Base-by-base conservation (phyloP, 106 monocot species). In the Dioscorea dumetorum region DNA sequence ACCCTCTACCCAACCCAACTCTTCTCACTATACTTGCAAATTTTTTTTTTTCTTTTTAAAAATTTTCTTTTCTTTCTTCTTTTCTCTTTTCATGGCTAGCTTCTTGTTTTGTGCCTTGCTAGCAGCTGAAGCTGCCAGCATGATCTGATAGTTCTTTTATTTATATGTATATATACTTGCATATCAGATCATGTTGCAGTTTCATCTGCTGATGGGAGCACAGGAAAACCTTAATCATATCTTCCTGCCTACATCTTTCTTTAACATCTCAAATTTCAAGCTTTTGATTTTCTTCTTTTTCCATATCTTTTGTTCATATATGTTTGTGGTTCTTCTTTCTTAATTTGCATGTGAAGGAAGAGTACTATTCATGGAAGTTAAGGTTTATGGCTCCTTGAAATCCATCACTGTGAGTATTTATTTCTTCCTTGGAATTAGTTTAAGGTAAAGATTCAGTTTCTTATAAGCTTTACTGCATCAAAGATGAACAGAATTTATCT, bases 111-210 rank as follows among this genome's bases (percentile, higher is more conserved):
- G 88, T 93, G 88, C 83, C 57, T 82, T 83, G 76, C 22, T 67
- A 93, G 92, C 72, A 72, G 92, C 72, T 93, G 88, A 93, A 93
- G 92, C 92, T 93, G 92, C 92, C 92, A 93, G 88, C 92, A 85
- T 93, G 92, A 93, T 93, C 92, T 93, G 92, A 87, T 63, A 57
- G 50, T 0, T 20, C 56, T 51, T 23, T 21, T 54, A 20, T 73
- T 6, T 22, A 12, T 5, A 5, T 22, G 4, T 5, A 5, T 24
- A 20, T 13, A 11, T 9, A 1, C 28, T 16, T 22, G 9, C 11
- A 21, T 5, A 73, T 79, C 85, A 85, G 81, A 72, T 85, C 81
- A 81, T 85, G 74, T 57, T 70, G 81, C 64, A 78, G 85, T 85
- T 85, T 81, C 85, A 85, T 77, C 85, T 72, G 77, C 85, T 81